These are phyloP conservation scores for Linaria vulgaris DNA, from an alignment of 257 asterid species.

Conservation along the genomic window DNA sequence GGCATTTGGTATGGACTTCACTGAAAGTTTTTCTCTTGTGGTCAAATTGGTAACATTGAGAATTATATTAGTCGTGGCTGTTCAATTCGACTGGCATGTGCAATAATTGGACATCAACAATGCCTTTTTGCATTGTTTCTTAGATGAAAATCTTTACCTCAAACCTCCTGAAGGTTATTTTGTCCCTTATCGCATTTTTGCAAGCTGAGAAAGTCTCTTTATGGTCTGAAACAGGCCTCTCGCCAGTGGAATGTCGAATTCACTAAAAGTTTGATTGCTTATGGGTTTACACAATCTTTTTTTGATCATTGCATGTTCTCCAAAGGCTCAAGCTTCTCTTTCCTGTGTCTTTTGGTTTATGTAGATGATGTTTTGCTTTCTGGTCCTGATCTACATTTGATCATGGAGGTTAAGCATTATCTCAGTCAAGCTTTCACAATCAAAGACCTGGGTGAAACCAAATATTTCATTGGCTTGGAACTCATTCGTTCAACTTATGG, in stretches of 20 bases:
- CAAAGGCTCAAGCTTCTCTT: rapidly evolving
- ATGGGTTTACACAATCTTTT: neutral
- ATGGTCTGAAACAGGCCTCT: slow-evolving; percentile 17
- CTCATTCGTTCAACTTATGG: neutral
- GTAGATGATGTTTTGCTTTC: slow-evolving; percentile 3
- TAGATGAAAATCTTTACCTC: slow-evolving; percentile 7
- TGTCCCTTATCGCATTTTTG: neutral
- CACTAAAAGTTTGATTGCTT: neutral
- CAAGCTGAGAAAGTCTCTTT: neutral
- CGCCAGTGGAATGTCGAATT: neutral
- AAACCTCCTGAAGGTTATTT: neutral
- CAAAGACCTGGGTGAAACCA: neutral
- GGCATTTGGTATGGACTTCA: neutral
- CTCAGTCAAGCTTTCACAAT: neutral
- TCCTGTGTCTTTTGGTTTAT: neutral
- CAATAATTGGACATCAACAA: slow-evolving; percentile 6
- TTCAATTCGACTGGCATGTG: neutral
- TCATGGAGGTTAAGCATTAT: neutral
- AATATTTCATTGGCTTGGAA: slow-evolving; percentile 2
- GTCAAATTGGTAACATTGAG: neutral
- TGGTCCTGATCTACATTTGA: neutral
- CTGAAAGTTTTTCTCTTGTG: neutral
- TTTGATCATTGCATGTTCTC: neutral
- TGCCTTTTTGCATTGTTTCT: neutral
- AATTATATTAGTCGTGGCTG: neutral